A percentile compares a stretch with the other conserved stretches of the same genome.
Conservation (phyloP, 768 basidiomycete genomes). For the Russula emetica region DNA sequence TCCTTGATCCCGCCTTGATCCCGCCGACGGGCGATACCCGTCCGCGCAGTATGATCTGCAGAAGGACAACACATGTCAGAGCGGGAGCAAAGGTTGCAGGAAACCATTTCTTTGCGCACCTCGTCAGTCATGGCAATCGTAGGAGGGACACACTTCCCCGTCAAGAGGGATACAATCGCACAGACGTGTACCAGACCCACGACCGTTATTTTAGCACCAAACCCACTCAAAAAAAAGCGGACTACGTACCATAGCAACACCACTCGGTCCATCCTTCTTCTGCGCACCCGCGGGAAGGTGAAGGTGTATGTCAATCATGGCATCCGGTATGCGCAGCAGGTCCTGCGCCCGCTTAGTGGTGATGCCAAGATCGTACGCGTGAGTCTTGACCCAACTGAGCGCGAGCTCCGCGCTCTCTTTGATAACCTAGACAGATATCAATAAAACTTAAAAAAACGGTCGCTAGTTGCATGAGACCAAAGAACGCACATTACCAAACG, state of each 20-base stretch:
- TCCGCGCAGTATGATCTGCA: conserved; percentile 69
- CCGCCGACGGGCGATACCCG: no score
- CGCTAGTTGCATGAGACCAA: no score
- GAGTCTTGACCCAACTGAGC: conserved; percentile 86
- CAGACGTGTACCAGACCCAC: conserved; percentile 52
- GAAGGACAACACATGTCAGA: background rate
- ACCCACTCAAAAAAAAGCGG: no score
- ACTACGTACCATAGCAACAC: conserved; percentile 88
- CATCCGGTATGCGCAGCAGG: conserved; percentile 65
- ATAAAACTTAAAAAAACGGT: no score
- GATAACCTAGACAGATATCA: conserved; percentile 40
- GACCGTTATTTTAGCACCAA: no score
- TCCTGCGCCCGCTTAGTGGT: conserved; percentile 66
- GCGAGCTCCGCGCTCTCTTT: conserved; percentile 89
- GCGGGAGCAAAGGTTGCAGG: no score
- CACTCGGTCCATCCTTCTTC: conserved; percentile 91
- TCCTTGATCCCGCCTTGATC: no score
- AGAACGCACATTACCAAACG: conserved; percentile 66
- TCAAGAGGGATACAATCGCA: conserved; percentile 81
- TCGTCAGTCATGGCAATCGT: conserved; percentile 90
- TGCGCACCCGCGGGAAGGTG: conserved; percentile 89
- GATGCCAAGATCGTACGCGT: conserved; percentile 75
- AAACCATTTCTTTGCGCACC: no score
- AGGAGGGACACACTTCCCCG: conserved; percentile 64
- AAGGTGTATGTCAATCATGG: conserved; percentile 75